Evolutionary conservation across 345 rosid genomes (phyloP).

Genomic region (Noccaea bulbosa): DNA sequence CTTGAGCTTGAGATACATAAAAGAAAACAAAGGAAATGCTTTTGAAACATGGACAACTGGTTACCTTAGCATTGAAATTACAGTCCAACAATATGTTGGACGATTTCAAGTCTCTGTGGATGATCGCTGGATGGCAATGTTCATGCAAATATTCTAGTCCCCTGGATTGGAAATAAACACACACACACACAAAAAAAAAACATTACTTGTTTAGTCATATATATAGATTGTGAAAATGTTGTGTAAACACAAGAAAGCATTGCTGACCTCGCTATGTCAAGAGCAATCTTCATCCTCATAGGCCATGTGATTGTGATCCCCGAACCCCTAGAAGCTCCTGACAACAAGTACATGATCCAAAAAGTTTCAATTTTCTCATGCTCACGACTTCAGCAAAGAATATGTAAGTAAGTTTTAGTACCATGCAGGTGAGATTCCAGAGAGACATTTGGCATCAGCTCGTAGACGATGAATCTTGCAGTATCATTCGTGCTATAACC

Average conservation of each 20-base stretch:
- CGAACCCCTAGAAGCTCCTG: slow-evolving; percentile 81
- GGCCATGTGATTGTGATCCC: slow-evolving; percentile 79
- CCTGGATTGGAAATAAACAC: slow-evolving; percentile 52
- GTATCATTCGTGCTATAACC: slow-evolving; percentile 71
- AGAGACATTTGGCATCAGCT: slow-evolving; percentile 88
- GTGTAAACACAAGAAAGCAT: slow-evolving; percentile 6
- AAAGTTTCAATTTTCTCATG: not conserved
- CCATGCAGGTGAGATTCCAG: slow-evolving; percentile 92
- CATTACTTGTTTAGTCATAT: slow-evolving; percentile 9
- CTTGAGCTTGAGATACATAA: slow-evolving; percentile 7
- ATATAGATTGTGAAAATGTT: slow-evolving; percentile 5
- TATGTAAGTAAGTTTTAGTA: slow-evolving; percentile 37
- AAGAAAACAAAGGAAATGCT: not conserved
- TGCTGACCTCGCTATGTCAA: slow-evolving; percentile 80
- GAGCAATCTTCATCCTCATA: slow-evolving; percentile 92
- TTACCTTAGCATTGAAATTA: slow-evolving; percentile 93
- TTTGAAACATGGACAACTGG: not conserved
- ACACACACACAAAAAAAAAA: not conserved
- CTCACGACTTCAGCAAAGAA: slow-evolving; percentile 4
- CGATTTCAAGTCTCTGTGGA: slow-evolving; percentile 98
- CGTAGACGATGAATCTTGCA: slow-evolving; percentile 73
- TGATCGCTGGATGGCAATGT: slow-evolving; percentile 84
- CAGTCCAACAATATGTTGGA: slow-evolving; percentile 91
- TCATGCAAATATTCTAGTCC: slow-evolving; percentile 96
- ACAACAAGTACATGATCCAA: slow-evolving; percentile 9